phyloP scores from a whole-genome alignment of 2,329 filamentous ascomycete species.

The Dactylellina parvicollis region DNA sequence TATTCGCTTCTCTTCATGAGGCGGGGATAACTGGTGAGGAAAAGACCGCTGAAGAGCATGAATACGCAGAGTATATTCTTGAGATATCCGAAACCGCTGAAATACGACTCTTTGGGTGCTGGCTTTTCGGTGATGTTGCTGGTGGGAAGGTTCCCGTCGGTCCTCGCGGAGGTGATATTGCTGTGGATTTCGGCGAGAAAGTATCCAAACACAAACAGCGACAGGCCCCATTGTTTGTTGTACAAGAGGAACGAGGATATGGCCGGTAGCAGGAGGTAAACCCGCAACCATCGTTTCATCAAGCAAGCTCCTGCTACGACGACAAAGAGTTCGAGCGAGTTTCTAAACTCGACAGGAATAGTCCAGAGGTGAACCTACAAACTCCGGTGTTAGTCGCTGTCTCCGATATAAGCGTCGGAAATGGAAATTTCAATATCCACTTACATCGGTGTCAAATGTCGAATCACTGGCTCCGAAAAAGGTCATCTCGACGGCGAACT shows the following conservation, averaged over 20 bases:
- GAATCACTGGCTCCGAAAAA: background rate
- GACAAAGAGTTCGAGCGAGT: background rate
- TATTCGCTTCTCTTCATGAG: no score
- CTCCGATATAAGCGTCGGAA: no score
- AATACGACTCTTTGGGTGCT: background rate
- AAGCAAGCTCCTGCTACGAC: background rate
- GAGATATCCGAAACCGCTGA: background rate
- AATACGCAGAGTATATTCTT: no score
- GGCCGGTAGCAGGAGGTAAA: background rate
- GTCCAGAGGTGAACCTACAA: conserved; percentile 7
- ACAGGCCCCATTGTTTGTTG: background rate
- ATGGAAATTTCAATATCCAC: no score
- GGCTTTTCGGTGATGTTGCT: background rate
- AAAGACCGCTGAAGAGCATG: background rate
- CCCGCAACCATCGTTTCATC: conserved; percentile 4
- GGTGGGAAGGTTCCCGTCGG: background rate
- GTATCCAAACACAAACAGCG: conserved; percentile 1
- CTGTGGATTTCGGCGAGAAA: background rate
- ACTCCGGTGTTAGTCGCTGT: no score
- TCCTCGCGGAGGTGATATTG: background rate
- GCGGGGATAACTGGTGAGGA: background rate
- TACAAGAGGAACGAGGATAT: background rate
- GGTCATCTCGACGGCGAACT: background rate
- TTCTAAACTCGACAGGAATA: background rate
- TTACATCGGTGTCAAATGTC: background rate